Base-by-base conservation (phyloP, 1,284 basidiomycete genomes). In the Heliocybe sulcata region DNA sequence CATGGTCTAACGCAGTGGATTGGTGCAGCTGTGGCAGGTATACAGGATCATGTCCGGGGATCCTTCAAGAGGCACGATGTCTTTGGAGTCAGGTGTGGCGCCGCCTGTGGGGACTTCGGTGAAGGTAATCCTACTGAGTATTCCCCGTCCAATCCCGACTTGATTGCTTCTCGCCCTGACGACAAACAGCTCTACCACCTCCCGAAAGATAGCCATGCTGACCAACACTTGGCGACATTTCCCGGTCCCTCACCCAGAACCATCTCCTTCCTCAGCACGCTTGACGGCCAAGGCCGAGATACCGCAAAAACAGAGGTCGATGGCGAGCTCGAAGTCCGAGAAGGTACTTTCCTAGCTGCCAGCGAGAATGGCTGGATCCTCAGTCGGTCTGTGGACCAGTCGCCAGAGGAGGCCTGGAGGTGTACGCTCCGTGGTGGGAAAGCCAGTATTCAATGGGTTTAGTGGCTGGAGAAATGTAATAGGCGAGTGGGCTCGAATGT, bases 31-130 rank as follows among this genome's bases (percentile, higher is more conserved):
- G 8, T 63, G 65, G 42, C 74, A 77, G 51, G 69, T 85, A 20
- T 80, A 79, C 61, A 72, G 68, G 55, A 87, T 94, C 59, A 81
- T 80, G 14, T 86, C 88, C 0, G 92, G 92, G 1, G 91, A 92
- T 66, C 91, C 90, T 0, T 83, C 82, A 22, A 77, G 88, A 9
- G 92, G 92, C 0, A 81, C 82, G 0, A 73, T 94, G 16, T 82
- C 88, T 0, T 72, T 94, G 1, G 85, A 88, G 33, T 77, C 81
- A 16, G 75, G 81, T 35, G 74, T 74, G 25, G 81, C 88, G 2
- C 82, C 90, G 0, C 62, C 64, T 0, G 66, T 71, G 1, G 87
- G 87, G 2, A 72, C 81, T 14, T 63, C 65, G 1, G 81, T 91
- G n/a, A 81, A 85, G 71, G 89, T 87, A 59, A 56, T 74, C 19